Evolutionary conservation across 352 stramenopile species (phyloP), one percentile per base, ranked within the genome.

Genomic region (Pythium coloratum): DNA sequence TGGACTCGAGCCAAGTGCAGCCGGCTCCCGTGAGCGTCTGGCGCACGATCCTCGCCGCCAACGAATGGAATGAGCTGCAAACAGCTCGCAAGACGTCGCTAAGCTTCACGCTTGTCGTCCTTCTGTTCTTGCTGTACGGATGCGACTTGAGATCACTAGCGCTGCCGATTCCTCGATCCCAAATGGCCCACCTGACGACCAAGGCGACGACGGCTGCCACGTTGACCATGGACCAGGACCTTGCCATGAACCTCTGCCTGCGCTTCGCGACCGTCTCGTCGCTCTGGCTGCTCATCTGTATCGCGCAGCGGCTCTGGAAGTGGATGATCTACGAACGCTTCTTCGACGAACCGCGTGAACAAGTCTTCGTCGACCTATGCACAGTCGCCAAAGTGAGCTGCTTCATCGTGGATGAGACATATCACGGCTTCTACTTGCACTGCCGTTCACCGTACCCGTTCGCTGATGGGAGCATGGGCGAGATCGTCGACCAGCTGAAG

Each of bases 401-500:
- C 42, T 77, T 99, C 20, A 78, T 98, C 30, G 71, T 99, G 20
- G 88, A 97, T 54, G 92, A 98, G 53, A 72, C 81, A 30, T 97
- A 97, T 64, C 92, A 98, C 65, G 95, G 93, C 1, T 98, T 93
- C 70, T 99, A 99, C 72, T 74, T 99, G 4, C 95, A 99, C 67
- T 98, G 96, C 53, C 86, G 90, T 46, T 98, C 94, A 13, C 91
- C 95, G 4, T 96, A 98, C 70, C 84, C 91, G 66, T 95, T 92
- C 66, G 94, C 95, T 14, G 96, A 99, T 67, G 89, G 88, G 0
- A 94, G 76, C 57, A 98, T 99, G 92, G 72, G 82, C n/a, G 86
- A 97, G 59, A 79, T 98, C 20, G 79, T 96, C 20, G 78, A 92
- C 16, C 92, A 97, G 53, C 88, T 98, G 7, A 84, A 92, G 47